These are phyloP conservation scores for Styphnolobium japonicum DNA, from an alignment of 306 rosid species.

Conservation along the genomic window DNA sequence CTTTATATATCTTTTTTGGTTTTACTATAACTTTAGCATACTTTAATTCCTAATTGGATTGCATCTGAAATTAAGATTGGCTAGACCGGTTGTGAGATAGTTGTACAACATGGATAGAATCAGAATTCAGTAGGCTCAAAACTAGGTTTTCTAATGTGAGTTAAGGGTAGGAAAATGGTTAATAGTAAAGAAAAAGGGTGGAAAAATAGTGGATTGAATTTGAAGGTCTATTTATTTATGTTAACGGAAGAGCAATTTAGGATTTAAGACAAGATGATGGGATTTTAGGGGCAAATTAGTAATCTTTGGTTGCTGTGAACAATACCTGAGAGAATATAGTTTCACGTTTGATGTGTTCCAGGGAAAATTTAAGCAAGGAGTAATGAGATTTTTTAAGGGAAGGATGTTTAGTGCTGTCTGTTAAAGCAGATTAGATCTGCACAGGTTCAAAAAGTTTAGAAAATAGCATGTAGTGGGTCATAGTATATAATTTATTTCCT, in stretches of 20 bases:
- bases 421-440: no score
- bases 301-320: neutral
- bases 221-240: neutral
- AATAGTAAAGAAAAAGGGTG: neutral
- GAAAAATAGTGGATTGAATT: neutral
- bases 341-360: neutral
- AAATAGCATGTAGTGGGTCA: no score
- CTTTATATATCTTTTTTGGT: neutral
- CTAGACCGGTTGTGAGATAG: neutral
- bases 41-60: neutral
- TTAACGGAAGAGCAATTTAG: neutral
- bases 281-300: neutral
- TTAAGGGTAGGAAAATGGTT: neutral
- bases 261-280: neutral
- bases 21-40: neutral
- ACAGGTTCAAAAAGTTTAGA: no score
- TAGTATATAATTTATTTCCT: no score
- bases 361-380: neutral
- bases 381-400: neutral
- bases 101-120: neutral
- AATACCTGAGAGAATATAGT: neutral
- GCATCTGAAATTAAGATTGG: neutral
- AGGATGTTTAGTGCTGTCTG: no score
- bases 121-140: slow-evolving; percentile 5
- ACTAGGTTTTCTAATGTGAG: neutral